Conservation (phyloP, 495 filamentous ascomycete genomes). For the Darksidea phi region DNA sequence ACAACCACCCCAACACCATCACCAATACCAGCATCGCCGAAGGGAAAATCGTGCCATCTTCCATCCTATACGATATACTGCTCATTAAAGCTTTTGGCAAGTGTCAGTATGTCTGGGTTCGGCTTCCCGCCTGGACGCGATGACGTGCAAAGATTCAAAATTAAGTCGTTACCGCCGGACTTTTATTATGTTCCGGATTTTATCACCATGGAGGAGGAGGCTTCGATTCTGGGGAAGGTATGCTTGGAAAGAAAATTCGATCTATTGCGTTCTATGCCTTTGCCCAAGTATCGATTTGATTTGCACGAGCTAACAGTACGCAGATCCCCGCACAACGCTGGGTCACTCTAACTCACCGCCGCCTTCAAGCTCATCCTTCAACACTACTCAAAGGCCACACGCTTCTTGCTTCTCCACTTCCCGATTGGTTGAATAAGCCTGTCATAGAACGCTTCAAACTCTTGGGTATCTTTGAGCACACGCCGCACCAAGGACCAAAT, state of each 20-base stretch:
- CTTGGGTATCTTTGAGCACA: slow-evolving; percentile 61
- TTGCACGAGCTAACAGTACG: not conserved
- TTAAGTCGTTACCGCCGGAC: slow-evolving; percentile 59
- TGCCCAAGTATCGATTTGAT: not conserved
- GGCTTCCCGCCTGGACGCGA: too few species aligned
- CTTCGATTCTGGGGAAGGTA: slow-evolving; percentile 62
- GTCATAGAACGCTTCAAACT: slow-evolving; percentile 65
- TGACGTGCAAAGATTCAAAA: slow-evolving; percentile 32
- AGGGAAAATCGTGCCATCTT: too few species aligned
- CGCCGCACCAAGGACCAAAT: slow-evolving; percentile 77
- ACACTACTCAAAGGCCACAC: slow-evolving; percentile 69
- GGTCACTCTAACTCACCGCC: slow-evolving; percentile 79
- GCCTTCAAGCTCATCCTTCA: slow-evolving; percentile 88
- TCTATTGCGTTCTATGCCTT: not conserved
- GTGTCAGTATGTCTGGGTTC: too few species aligned
- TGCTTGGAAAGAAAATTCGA: too few species aligned
- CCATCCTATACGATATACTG: too few species aligned
- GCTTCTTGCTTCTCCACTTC: slow-evolving; percentile 72
- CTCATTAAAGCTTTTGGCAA: too few species aligned
- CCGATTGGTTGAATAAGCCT: slow-evolving; percentile 70
- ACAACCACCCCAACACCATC: too few species aligned
- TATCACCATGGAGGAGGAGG: slow-evolving; percentile 74
- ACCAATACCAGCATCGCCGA: too few species aligned
- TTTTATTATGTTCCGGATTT: slow-evolving; percentile 90
- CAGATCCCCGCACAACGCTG: slow-evolving; percentile 57